Conservation (phyloP, 257 asterid species). For the Rubia yunnanensis region DNA sequence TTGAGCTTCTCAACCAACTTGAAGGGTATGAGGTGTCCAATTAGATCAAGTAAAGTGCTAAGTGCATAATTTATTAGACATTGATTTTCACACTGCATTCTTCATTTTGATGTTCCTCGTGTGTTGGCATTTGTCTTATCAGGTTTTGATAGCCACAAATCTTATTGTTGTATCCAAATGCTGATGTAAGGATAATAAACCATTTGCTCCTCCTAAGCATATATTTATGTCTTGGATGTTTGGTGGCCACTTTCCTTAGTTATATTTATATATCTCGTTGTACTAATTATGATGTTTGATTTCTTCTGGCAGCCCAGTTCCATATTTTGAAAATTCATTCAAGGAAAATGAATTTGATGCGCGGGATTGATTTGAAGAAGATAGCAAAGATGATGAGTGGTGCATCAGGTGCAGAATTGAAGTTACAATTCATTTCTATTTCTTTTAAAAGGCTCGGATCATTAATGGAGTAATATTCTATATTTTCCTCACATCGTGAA, state of each 20-base stretch:
- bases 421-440: too few species aligned
- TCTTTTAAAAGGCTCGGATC: too few species aligned
- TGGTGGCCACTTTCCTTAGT: not conserved
- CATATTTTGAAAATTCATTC: slow-evolving; percentile 91
- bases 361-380: slow-evolving; percentile 85
- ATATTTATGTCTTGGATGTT: not conserved
- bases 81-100: not conserved
- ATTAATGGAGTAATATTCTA: too few species aligned
- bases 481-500: too few species aligned
- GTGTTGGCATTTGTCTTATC: too few species aligned
- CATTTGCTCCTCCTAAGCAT: not conserved
- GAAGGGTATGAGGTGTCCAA: slow-evolving; percentile 97
- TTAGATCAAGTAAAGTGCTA: slow-evolving; percentile 52
- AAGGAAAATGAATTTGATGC: slow-evolving; percentile 81
- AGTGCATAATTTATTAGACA: not conserved
- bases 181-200: slow-evolving; percentile 33
- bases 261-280: not conserved
- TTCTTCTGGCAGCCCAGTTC: slow-evolving; percentile 48
- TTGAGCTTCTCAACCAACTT: slow-evolving; percentile 90
- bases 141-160: too few species aligned
- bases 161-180: too few species aligned
- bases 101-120: not conserved
- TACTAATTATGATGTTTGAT: not conserved
- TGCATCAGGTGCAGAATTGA: slow-evolving; percentile 90
- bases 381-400: slow-evolving; percentile 90